Conservation (phyloP, 768 basidiomycete species). For the Phanerodontia chrysosporium region DNA sequence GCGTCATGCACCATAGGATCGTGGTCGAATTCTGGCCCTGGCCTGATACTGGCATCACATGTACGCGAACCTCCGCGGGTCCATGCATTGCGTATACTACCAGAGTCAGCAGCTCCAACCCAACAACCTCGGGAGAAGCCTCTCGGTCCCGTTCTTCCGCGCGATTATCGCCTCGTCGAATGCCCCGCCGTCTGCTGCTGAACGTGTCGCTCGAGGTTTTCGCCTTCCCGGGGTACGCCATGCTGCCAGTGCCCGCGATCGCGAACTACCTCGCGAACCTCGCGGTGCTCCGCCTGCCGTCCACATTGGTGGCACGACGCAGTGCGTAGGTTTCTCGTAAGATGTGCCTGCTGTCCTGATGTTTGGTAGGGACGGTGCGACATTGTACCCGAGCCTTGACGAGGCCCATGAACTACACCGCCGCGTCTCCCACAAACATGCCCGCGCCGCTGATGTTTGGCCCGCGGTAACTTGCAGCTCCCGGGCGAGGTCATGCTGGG, state of each 20-base stretch:
- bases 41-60: background rate
- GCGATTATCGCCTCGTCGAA: slow-evolving; percentile 20
- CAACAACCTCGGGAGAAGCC: background rate
- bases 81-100: background rate
- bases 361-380: slow-evolving; percentile 33
- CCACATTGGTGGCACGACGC: slow-evolving; percentile 36
- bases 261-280: slow-evolving; percentile 31
- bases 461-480: slow-evolving; percentile 25
- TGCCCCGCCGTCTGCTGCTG: slow-evolving; percentile 27
- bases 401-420: slow-evolving; percentile 34
- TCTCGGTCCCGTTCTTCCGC: background rate
- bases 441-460: slow-evolving; percentile 30
- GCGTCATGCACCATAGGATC: background rate
- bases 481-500: slow-evolving; percentile 33
- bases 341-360: background rate
- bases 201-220: slow-evolving; percentile 37
- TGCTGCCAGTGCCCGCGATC: slow-evolving; percentile 27
- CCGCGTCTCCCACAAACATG: slow-evolving; percentile 31
- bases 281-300: slow-evolving; percentile 31
- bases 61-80: background rate
- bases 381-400: slow-evolving; percentile 29
- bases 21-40: background rate
- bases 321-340: slow-evolving; percentile 20
- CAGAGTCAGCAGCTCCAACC: no score
- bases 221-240: slow-evolving; percentile 34